Base-by-base conservation (phyloP, 2,329 filamentous ascomycete species). In the Boeremia exigua region DNA sequence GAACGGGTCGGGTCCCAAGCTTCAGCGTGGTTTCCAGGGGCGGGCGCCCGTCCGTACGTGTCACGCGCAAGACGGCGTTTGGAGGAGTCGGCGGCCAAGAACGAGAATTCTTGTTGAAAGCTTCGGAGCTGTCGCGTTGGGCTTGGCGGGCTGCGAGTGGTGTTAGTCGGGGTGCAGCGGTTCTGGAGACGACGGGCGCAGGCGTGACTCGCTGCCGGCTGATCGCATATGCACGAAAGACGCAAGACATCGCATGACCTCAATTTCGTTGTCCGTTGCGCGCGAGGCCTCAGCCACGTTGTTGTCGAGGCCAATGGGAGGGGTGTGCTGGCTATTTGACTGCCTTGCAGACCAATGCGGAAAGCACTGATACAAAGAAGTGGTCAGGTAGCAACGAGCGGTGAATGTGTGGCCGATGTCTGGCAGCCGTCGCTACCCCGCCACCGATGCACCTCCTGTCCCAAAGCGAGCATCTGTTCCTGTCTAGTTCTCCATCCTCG, bases 231-330 rank as follows among this genome's bases (percentile, higher is more conserved):
- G 47, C 53, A 51, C 12, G 42, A 42, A 56, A 56, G 47, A 38
- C 43, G 53, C 53, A 56, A 42, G 37, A 45, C 53, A 56, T 56
- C 53, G 42, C 53, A 56, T 56, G 53, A 56, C 47, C 47, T 36
- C 47, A 34, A 50, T 51, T 43, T 42, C 36, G 47, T n/a, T 56
- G 32, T 47, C 30, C 37, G 19, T 47, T 56, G 53, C 36, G 42
- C 48, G 30, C 43, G 10, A 48, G 53, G 42, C 43, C 47, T 43
- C 42, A 47, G 53, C 53, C 47, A 56, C 42, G n/a, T 25, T 33
- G 19, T 8, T 7, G 2, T 19, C 3, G 17, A 33, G 32, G 30
- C 53, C 53, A 56, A 51, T 51, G 27, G 37, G 53, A 51, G 30
- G 12, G 23, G n/a, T 6, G 29, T 45, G 30, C 32, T 56, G 25